These are phyloP conservation scores for Salinomyces thailandicus DNA, from an alignment of 2,329 filamentous ascomycete species.

Conservation along the genomic window DNA sequence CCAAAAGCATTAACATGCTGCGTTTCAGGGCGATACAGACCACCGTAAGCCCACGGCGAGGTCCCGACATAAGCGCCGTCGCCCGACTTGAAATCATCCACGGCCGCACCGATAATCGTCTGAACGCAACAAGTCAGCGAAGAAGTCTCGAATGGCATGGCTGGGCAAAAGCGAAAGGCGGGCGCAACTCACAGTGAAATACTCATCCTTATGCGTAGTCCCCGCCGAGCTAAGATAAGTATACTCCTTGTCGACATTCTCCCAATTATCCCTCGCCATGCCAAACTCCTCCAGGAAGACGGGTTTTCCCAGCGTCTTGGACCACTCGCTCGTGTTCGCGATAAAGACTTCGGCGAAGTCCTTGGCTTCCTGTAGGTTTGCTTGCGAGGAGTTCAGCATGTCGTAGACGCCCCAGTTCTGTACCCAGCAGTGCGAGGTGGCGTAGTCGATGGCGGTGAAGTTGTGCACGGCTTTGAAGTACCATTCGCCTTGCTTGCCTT, in stretches of 20 bases:
- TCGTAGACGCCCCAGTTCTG: slow-evolving; percentile 32
- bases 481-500: slow-evolving; percentile 31
- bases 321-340: slow-evolving; percentile 26
- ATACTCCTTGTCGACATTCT: slow-evolving; percentile 28
- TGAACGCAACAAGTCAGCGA: slow-evolving; percentile 1
- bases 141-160: background rate
- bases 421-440: slow-evolving; percentile 32
- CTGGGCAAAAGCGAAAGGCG: background rate
- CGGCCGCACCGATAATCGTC: slow-evolving; percentile 28
- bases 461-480: slow-evolving; percentile 31
- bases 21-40: slow-evolving; percentile 30
- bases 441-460: slow-evolving; percentile 28
- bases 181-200: slow-evolving; percentile 21
- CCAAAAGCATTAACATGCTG: slow-evolving; percentile 29
- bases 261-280: slow-evolving; percentile 33
- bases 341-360: slow-evolving; percentile 28
- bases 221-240: slow-evolving; percentile 27
- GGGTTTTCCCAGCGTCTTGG: slow-evolving; percentile 28
- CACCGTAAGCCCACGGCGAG: slow-evolving; percentile 32
- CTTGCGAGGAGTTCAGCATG: slow-evolving; percentile 27
- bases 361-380: slow-evolving; percentile 26
- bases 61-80: slow-evolving; percentile 29
- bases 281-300: slow-evolving; percentile 32
- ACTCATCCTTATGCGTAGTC: slow-evolving; percentile 29
- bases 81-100: slow-evolving; percentile 25